phyloP scores from a whole-genome alignment of 2,329 filamentous ascomycete genomes.

The Hypocreales sp. region DNA sequence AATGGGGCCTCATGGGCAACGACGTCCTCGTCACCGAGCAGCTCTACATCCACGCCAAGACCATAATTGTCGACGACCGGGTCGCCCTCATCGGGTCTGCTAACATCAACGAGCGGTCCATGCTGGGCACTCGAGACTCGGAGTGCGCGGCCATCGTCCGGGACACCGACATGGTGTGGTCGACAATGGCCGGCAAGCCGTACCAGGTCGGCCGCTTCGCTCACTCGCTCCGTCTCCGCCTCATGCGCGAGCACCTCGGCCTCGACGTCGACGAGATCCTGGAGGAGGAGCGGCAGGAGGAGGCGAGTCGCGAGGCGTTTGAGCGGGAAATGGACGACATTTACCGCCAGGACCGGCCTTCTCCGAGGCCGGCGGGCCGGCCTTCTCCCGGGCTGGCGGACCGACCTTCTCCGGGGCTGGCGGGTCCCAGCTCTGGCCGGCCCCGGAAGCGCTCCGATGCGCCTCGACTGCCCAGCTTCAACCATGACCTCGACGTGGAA shows the following conservation, averaged over 20 bases:
- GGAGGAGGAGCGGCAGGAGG: conserved; percentile 58
- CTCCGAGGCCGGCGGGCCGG: conserved; percentile 1
- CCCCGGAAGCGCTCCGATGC: conserved; percentile 18
- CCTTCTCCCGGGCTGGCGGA: background rate
- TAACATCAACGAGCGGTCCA: conserved; percentile 96
- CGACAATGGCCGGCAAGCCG: conserved; percentile 76
- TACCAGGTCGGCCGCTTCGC: conserved; percentile 88
- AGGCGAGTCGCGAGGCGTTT: conserved; percentile 43
- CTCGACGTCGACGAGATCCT: conserved; percentile 84
- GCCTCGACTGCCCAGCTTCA: conserved; percentile 41
- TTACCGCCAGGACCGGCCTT: conserved; percentile 31
- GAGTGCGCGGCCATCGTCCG: conserved; percentile 82
- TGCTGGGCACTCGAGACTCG: conserved; percentile 83
- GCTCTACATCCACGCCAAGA: conserved; percentile 95
- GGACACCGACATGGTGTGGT: conserved; percentile 85
- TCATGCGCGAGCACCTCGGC: conserved; percentile 96
- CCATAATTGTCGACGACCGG: conserved; percentile 89
- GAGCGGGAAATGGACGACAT: conserved; percentile 47
- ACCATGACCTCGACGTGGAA: conserved; percentile 40
- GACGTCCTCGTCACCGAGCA: conserved; percentile 85
- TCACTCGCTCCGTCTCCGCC: conserved; percentile 76
- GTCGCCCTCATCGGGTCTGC: conserved; percentile 90
- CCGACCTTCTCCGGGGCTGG: background rate
- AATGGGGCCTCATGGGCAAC: conserved; percentile 83
- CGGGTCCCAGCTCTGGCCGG: background rate